Base-by-base conservation (phyloP, 2,329 filamentous ascomycete species). In the Neonectria punicea region DNA sequence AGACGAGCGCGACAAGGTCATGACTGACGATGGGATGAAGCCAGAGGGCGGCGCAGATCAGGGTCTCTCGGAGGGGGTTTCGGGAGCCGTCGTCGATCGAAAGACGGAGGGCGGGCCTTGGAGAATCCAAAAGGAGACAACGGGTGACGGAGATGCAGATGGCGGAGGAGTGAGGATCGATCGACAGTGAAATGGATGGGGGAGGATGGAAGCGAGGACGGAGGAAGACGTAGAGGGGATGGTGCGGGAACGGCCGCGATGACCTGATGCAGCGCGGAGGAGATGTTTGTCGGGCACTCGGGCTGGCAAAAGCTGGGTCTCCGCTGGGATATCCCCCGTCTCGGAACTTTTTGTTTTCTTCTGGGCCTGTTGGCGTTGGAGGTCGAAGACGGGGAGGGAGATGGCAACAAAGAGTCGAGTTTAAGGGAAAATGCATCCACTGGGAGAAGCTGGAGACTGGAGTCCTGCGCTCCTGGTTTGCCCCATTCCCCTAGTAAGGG, bases 1-100 rank as follows among this genome's bases (percentile, higher is more conserved):
- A 64, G 68, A 70, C 67, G 72, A 71, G 68, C 60, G 70, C 73
- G 71, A 74, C 61, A 72, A 70, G 74, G 67, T 73, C 77, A 78
- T 78, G 70, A 67, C 77, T 74, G 67, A 72, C 49, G 64, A 50
- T 63, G 56, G 67, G 55, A 63, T 39, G 67, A 66, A 50, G 67
- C 68, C 68, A 69, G 64, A 50, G 56, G 70, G 72, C 72, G 62
- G 72, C 70, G 72, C 54, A 61, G 70, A 61, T 66, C 70, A 54
- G 46, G 53, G 61, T 58, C 65, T 63, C n/a, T 39, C 34, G 36
- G 50, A 25, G 22, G 53, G 36, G 5, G 14, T 39, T 30, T 30
- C 32, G 30, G 30, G 58, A 43, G 8, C 18, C 20, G 34, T 46
- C 7, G 34, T 20, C 18, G 14, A 30, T 28, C 9, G n/a, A 43